Base-by-base conservation (phyloP, 345 rosid species). In the Turritis glabra region DNA sequence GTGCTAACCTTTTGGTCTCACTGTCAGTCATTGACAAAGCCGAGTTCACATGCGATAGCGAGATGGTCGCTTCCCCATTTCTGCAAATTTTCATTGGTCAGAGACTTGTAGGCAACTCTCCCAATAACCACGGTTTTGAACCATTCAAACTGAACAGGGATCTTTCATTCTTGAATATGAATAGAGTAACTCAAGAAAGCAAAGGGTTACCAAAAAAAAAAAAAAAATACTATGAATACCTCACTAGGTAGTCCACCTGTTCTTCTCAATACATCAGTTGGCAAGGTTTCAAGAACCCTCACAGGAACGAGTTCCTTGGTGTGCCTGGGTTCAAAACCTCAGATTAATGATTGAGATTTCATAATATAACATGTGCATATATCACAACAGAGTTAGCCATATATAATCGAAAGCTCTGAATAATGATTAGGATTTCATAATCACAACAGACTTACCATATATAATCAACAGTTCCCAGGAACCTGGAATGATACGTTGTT, bases 41-140 rank as follows among this genome's bases (percentile, higher is more conserved):
- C 96, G 67, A 95, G 82, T 75, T 92, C 99, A 35, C 97, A 91
- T 38, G 82, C 97, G 50, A 94, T 86, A 44, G 99, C 97, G 51
- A 95, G 99, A 82, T 95, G 99, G 79, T 95, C 97, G 21, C 97
- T 95, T 71, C 97, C 96, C 90, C 92, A 95, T 69, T 80, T 89
- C 99, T 94, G 76, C 76, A 59, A 41, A 62, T 50, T 56, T 44
- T 22, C 46, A 75, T 44, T n/a, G 5, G 56, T 64, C 46, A 64
- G 37, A 64, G 53, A 40, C 46, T 50, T 8, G 65, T 56, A 66
- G 23, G 30, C 26, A 21, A 17, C 29, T 44, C 30, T 48, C 15
- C 26, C 21, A 60, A 22, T 26, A 58, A 10, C 50, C 32, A 60
- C 13, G 7, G 54, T 69, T 55, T 56, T 32, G 11, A 35, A 67